Evolutionary conservation across 2,329 filamentous ascomycete species (phyloP), one percentile per base, ranked within the genome.

Genomic region (Diplodia seriata): DNA sequence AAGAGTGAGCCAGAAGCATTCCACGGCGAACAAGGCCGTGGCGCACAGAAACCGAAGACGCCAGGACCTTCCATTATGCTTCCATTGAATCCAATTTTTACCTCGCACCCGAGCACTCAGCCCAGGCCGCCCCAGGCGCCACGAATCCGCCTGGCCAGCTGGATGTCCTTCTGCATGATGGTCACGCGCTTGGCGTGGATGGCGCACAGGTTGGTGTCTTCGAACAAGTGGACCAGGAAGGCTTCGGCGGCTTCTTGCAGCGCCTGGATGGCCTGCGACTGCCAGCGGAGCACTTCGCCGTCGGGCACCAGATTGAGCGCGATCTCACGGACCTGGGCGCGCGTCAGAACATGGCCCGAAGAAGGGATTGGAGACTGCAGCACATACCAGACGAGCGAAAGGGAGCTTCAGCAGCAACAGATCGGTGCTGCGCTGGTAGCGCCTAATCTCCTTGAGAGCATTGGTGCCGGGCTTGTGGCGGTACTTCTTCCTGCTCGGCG

Each of bases 101-200:
- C 29, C 23, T 53, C 49, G 15, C 18, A 4, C 6, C 14, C 15
- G 5, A 18, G 14, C 14, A 15, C 43, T 70, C 49, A 72, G 38
- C 76, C 76, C 49, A 74, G 53, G 14, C 76, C 80, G 8, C 82
- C 81, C 81, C 81, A 83, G 9, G 80, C 94, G 74, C 95, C 95
- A 78, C 95, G 92, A 79, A 99, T 92, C 78, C 95, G 92, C 75
- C 95, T 91, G 77, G 94, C 94, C 62, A 98, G 89, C 85, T 98
- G 94, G 80, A 98, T 97, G 77, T 97, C 94, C 87, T 97, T 97
- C 80, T 90, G 90, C 84, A 94, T 94, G 84, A 98, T 98, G 78
- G 94, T 98, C 79, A 98, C 95, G 85, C 95, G 93, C 90, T 98
- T 98, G 84, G 95, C 94, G 85, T 98, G 95, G 82, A 98, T 97